Percentiles rank a stretch among this genome's conserved stretches.
Conservation (phyloP, 2,329 filamentous ascomycete genomes). For the Sphaerulina vaccinii region DNA sequence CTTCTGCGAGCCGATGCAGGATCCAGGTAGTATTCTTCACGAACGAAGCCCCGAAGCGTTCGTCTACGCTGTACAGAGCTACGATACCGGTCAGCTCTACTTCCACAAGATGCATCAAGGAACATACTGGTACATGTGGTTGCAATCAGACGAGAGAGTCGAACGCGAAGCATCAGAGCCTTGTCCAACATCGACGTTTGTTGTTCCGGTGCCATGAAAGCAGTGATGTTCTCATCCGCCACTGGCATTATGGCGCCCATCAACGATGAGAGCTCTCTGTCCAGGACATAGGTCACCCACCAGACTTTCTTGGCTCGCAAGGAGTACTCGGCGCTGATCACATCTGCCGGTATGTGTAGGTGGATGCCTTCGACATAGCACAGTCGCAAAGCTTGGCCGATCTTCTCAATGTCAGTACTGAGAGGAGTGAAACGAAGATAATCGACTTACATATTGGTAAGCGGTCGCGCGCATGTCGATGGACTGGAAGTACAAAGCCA, state of each 20-base stretch:
- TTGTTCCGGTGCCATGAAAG: constrained; percentile 23
- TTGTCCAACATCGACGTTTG: constrained; percentile 10
- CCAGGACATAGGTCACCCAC: constrained; percentile 57
- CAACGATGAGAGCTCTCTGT: constrained; percentile 54
- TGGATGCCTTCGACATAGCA: constrained; percentile 18
- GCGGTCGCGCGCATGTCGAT: constrained; percentile 20
- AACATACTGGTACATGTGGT: constrained; percentile 12
- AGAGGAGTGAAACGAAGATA: neutral
- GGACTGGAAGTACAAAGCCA: constrained; percentile 19
- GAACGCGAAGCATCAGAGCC: constrained; percentile 13
- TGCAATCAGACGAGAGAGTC: constrained; percentile 12
- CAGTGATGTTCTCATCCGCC: constrained; percentile 52
- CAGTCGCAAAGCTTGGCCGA: constrained; percentile 52
- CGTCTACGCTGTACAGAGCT: constrained; percentile 11
- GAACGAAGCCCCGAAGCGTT: constrained; percentile 11
- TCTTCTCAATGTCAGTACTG: constrained; percentile 26
- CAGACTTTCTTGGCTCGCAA: constrained; percentile 50
- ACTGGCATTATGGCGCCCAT: constrained; percentile 54
- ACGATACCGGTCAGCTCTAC: neutral
- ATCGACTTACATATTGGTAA: constrained; percentile 13
- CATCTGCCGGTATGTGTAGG: constrained; percentile 11
- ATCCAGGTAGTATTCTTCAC: constrained; percentile 25
- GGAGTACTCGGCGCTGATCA: constrained; percentile 11
- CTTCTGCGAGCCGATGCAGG: constrained; percentile 25
- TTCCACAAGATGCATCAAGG: neutral